Evolutionary conservation across 371 early-diverging fungal genomes (phyloP), one percentile per base, ranked within the genome.

Genomic region (Mucor ambiguus): DNA sequence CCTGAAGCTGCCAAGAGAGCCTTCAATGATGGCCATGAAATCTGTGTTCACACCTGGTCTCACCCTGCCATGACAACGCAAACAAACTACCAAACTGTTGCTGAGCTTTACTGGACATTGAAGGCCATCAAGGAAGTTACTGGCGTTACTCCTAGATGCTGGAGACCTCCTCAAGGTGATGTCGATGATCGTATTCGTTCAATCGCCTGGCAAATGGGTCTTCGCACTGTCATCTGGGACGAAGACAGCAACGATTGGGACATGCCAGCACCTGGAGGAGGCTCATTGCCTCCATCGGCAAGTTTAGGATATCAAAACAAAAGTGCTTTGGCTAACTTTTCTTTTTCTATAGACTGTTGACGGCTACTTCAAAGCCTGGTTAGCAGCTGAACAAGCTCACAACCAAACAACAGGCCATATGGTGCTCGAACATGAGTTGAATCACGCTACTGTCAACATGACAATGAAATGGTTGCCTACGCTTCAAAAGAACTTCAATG

Each of bases 121-220:
- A 73, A 74, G 60, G 80, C 81, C 22, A 82, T 89, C 66, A 81
- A 87, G 61, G 72, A 86, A 63, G 76, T 81, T 10, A 69, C 77
- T 54, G 87, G 87, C 57, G 64, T 82, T 20, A 80, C 85, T 4
- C 86, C 87, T 9, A 77, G 78, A 44, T 86, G 86, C 20, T 81
- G 76, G 80, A 75, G 89, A 41, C 85, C 86, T 43, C 84, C 87
- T 30, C 84, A 78, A 68, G 81, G 82, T 35, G 85, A 84, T 56
- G 81, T 80, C 0, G 85, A 87, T 69, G 83, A 82, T 46, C 75
- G 86, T 54, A 69, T 86, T 33, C 76, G 85, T 22, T 70, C 82
- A 1, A 78, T 82, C 62, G 81, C 82, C 12, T 81, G 78, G 80
- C 79, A 76, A 41, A 79, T 84, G 82, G 84, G 84, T 41, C 68